Percentiles rank a stretch among this genome's conserved stretches.
Evolutionary conservation across 2,329 filamentous ascomycete genomes (phyloP).

Genomic region (Calonectria naviculata): DNA sequence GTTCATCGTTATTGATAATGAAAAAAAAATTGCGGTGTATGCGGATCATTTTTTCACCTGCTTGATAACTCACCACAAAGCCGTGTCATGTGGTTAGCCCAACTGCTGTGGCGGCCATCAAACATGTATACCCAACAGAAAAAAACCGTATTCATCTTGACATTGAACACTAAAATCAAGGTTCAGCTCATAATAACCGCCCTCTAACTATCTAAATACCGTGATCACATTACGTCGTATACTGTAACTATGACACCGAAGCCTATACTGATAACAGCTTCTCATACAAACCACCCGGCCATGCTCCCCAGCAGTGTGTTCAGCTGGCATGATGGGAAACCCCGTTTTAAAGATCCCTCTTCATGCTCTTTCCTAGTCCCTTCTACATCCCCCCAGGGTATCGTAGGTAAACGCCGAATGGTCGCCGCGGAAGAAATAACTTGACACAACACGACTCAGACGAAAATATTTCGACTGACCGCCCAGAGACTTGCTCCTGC

Average conservation of each 20-base stretch:
- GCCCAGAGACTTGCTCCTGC: not conserved
- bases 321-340: not conserved
- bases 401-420: slow-evolving; percentile 1
- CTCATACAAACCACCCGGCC: not conserved
- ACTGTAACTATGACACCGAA: slow-evolving; percentile 14
- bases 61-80: no score
- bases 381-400: not conserved
- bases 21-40: no score
- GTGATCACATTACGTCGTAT: slow-evolving; percentile 19
- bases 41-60: no score
- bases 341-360: not conserved
- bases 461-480: not conserved
- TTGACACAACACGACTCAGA: not conserved
- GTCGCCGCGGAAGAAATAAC: not conserved
- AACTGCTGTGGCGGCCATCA: not conserved
- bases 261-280: not conserved
- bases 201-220: not conserved
- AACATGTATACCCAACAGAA: not conserved
- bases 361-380: not conserved
- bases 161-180: not conserved
- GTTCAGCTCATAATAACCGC: not conserved
- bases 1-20: no score
- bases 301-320: not conserved
- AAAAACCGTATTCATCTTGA: not conserved
- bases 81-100: accelerated